These are phyloP conservation scores for Lathyrus tuberosus DNA, from an alignment of 306 rosid species.

Conservation along the genomic window DNA sequence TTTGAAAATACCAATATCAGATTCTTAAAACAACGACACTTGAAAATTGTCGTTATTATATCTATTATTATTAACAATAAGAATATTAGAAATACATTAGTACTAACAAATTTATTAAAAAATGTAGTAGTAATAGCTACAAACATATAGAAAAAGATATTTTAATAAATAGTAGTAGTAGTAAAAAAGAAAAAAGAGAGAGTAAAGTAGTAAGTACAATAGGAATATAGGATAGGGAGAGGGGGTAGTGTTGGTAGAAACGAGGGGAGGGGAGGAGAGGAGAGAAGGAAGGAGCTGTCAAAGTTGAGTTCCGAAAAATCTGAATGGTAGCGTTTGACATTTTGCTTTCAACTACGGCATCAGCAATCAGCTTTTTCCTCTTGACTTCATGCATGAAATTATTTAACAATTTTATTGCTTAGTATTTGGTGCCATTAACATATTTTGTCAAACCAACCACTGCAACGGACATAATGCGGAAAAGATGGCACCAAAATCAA, in stretches of 20 bases:
- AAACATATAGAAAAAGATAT: too few species aligned
- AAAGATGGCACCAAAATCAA: constrained; percentile 57
- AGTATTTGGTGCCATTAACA: constrained; percentile 39
- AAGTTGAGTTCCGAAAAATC: constrained; percentile 54
- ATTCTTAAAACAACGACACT: background rate
- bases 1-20: too few species aligned
- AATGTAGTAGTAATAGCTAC: too few species aligned
- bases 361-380: constrained; percentile 58
- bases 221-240: too few species aligned
- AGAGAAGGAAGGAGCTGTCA: constrained; percentile 53
- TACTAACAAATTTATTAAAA: too few species aligned
- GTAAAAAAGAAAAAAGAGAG: too few species aligned
- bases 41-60: background rate
- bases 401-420: background rate
- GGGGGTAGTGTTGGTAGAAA: background rate
- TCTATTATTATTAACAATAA: background rate
- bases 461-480: constrained; percentile 43
- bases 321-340: constrained; percentile 83
- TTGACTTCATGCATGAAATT: constrained; percentile 41
- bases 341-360: constrained; percentile 77
- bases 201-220: too few species aligned
- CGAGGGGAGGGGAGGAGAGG: constrained; percentile 53
- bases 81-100: too few species aligned
- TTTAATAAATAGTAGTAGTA: too few species aligned
- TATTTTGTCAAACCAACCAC: constrained; percentile 55